A percentile compares a stretch with the other conserved stretches of the same genome.
Evolutionary conservation across 148 eudicot species (phyloP).

Genomic region (Bassia scoparia): DNA sequence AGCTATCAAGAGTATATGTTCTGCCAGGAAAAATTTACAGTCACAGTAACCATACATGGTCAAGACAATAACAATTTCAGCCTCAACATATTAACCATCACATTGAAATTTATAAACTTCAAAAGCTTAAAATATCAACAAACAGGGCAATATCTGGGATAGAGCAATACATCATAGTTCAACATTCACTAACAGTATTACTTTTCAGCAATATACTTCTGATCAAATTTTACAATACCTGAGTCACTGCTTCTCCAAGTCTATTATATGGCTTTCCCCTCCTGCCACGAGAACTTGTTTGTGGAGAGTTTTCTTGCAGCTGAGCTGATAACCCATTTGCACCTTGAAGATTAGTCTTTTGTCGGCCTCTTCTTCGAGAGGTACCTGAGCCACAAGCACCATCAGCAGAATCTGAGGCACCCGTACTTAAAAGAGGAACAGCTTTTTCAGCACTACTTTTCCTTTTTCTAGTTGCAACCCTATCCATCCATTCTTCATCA

Average conservation of each 20-base stretch:
- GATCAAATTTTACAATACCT: slow-evolving; percentile 43
- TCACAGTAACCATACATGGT: background rate
- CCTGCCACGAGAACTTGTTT: slow-evolving; percentile 38
- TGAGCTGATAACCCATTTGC: slow-evolving; percentile 28
- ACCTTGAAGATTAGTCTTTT: slow-evolving; percentile 35
- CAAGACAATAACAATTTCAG: background rate
- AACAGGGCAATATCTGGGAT: background rate
- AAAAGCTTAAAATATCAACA: background rate
- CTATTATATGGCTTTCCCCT: slow-evolving; percentile 34
- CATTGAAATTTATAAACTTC: background rate
- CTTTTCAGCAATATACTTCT: background rate
- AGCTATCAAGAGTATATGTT: no score
- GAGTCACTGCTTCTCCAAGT: slow-evolving; percentile 59
- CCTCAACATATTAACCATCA: background rate
- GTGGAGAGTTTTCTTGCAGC: slow-evolving; percentile 26
- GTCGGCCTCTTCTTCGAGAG: slow-evolving; percentile 31
- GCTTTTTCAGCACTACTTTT: slow-evolving; percentile 26
- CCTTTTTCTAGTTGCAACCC: slow-evolving; percentile 34
- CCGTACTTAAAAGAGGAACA: slow-evolving; percentile 21
- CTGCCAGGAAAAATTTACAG: background rate
- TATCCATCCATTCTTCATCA: slow-evolving; percentile 63
- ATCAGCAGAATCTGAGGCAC: slow-evolving; percentile 23
- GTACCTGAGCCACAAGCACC: slow-evolving; percentile 21
- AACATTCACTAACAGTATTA: background rate
- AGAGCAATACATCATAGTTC: background rate